Evolutionary conservation across 768 basidiomycete species (phyloP).

Genomic region (Pleurotus tuber-regium): DNA sequence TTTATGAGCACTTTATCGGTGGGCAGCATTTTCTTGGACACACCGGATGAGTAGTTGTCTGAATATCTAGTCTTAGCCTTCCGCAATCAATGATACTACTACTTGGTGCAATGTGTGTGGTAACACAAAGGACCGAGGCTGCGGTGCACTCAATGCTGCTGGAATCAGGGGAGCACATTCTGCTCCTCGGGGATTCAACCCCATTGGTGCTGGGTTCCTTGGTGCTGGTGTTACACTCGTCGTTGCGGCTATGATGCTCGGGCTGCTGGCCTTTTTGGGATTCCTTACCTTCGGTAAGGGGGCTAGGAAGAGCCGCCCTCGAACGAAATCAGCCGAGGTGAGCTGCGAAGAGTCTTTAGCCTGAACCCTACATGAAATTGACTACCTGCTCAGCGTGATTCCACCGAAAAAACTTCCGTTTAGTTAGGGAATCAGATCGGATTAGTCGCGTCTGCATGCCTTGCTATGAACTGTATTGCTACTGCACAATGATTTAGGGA

Average conservation of each 20-base stretch:
- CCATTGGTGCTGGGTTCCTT: conserved; percentile 65
- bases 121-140: conserved; percentile 57
- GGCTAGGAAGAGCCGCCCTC: neutral
- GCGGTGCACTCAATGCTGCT: conserved; percentile 40
- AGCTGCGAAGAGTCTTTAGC: neutral
- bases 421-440: too few species aligned
- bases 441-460: too few species aligned
- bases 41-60: neutral
- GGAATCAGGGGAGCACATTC: conserved; percentile 12
- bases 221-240: conserved; percentile 56
- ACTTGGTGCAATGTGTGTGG: conserved; percentile 60
- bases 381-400: neutral
- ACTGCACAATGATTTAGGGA: too few species aligned
- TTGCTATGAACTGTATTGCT: too few species aligned
- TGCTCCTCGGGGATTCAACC: conserved; percentile 38
- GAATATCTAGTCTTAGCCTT: conserved; percentile 33
- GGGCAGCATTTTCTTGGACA: conserved; percentile 9
- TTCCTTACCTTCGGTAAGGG: conserved; percentile 27
- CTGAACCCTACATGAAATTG: too few species aligned
- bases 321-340: neutral
- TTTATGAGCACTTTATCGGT: conserved; percentile 44
- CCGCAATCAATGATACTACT: conserved; percentile 47
- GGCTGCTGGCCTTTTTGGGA: conserved; percentile 39
- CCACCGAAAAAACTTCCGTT: conserved; percentile 1
- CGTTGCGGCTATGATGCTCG: conserved; percentile 36